Conservation (phyloP, 2,329 filamentous ascomycete species). For the Phialophora chinensis region DNA sequence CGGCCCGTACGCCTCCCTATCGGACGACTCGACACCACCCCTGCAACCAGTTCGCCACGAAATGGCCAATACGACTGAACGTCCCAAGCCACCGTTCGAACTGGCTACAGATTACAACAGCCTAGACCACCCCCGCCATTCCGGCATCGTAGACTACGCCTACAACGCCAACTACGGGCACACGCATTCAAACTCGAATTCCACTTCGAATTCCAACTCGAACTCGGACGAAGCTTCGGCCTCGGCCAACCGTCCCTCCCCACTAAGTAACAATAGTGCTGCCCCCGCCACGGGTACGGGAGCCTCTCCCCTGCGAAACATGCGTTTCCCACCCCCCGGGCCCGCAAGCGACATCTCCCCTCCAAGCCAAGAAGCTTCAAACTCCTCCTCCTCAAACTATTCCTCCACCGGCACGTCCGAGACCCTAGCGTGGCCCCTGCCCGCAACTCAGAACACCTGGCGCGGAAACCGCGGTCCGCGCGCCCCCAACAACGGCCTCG, state of each 20-base stretch:
- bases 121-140: slow-evolving; percentile 31
- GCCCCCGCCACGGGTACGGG: not conserved
- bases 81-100: slow-evolving; percentile 36
- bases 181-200: slow-evolving; percentile 29
- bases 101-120: slow-evolving; percentile 36
- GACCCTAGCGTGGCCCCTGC: slow-evolving; percentile 32
- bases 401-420: slow-evolving; percentile 26
- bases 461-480: slow-evolving; percentile 9
- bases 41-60: slow-evolving; percentile 31
- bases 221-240: slow-evolving; percentile 5
- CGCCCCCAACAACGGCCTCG: not conserved
- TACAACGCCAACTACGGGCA: slow-evolving; percentile 34
- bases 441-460: slow-evolving; percentile 26
- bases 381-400: slow-evolving; percentile 5
- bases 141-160: slow-evolving; percentile 31
- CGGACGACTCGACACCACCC: slow-evolving; percentile 24
- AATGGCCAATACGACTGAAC: slow-evolving; percentile 35
- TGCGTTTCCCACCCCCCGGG: slow-evolving; percentile 16
- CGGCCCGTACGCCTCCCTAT: slow-evolving; percentile 9
- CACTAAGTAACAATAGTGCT: slow-evolving; percentile 10
- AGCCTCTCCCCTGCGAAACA: slow-evolving; percentile 14
- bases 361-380: slow-evolving; percentile 23
- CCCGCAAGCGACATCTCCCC: slow-evolving; percentile 11
- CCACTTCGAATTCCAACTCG: slow-evolving; percentile 25
- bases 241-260: slow-evolving; percentile 7